Conservation (phyloP, 192 early-diverging fungal genomes). For the Podila minutissima region DNA sequence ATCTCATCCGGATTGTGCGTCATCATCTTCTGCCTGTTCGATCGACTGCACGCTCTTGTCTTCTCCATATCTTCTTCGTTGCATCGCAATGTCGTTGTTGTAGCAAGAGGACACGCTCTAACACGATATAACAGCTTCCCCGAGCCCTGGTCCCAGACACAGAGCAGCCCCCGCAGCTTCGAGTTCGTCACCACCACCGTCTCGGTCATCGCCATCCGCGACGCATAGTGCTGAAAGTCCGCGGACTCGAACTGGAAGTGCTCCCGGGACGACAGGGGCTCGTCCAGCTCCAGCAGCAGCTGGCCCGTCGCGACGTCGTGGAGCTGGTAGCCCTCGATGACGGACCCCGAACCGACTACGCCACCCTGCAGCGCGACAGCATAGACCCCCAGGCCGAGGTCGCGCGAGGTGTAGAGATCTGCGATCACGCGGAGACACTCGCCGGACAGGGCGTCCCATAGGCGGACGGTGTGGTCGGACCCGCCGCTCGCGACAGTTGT, state of each 20-base stretch:
- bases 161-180: constrained; percentile 24
- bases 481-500: constrained; percentile 39
- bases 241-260: constrained; percentile 21
- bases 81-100: background rate
- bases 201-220: constrained; percentile 15
- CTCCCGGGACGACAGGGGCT: constrained; percentile 26
- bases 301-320: constrained; percentile 10
- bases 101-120: background rate
- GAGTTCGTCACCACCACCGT: constrained; percentile 38
- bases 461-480: constrained; percentile 30
- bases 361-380: constrained; percentile 17
- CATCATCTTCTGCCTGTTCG: background rate
- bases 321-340: constrained; percentile 36
- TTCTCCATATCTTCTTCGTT: background rate
- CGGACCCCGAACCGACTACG: constrained; percentile 23
- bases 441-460: constrained; percentile 41
- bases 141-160: constrained; percentile 21
- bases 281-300: constrained; percentile 28
- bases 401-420: constrained; percentile 18
- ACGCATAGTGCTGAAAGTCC: constrained; percentile 29
- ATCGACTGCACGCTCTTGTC: background rate
- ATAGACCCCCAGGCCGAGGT: constrained; percentile 25
- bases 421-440: constrained; percentile 5
- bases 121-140: constrained; percentile 26
- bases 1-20: background rate